These are phyloP conservation scores for Aspergillus viridinutans DNA, from an alignment of 2,329 filamentous ascomycete species.

Conservation along the genomic window DNA sequence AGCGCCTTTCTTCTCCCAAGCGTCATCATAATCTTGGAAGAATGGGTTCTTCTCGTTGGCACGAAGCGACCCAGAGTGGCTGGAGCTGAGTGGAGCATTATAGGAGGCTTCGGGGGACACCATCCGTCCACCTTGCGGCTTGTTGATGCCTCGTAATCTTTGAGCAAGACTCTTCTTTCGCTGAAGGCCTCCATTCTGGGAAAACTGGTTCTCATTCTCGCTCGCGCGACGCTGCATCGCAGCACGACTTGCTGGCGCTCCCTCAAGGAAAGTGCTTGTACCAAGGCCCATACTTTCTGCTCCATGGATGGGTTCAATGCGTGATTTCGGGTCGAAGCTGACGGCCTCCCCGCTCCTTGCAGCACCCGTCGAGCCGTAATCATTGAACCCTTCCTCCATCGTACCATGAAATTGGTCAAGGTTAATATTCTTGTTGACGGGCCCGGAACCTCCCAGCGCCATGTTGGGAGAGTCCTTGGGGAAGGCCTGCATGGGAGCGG, in stretches of 20 bases:
- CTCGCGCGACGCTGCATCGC: conserved; percentile 73
- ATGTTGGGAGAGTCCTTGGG: conserved; percentile 91
- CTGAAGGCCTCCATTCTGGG: conserved; percentile 52
- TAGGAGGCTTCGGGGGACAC: conserved; percentile 51
- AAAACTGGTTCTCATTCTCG: conserved; percentile 54
- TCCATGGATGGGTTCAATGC: conserved; percentile 73
- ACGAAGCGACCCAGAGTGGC: conserved; percentile 30
- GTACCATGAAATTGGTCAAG: conserved; percentile 84
- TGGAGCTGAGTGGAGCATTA: conserved; percentile 29
- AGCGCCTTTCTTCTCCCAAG: conserved; percentile 61
- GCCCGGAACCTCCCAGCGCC: conserved; percentile 79
- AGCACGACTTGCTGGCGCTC: conserved; percentile 76
- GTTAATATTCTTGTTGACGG: conserved; percentile 75
- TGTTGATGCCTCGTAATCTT: conserved; percentile 77
- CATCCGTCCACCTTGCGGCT: conserved; percentile 58
- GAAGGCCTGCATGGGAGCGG: conserved; percentile 94
- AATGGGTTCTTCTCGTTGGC: conserved; percentile 67
- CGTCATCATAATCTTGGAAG: conserved; percentile 71
- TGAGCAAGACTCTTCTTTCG: conserved; percentile 95
- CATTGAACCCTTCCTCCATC: conserved; percentile 79
- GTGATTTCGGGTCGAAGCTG: conserved; percentile 63
- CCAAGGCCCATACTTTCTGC: conserved; percentile 79
- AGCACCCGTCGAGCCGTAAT: conserved; percentile 58
- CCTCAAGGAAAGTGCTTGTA: conserved; percentile 93
- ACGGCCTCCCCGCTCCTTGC: conserved; percentile 32